Base-by-base conservation (phyloP, 495 filamentous ascomycete species). In the Xylaria longipes region DNA sequence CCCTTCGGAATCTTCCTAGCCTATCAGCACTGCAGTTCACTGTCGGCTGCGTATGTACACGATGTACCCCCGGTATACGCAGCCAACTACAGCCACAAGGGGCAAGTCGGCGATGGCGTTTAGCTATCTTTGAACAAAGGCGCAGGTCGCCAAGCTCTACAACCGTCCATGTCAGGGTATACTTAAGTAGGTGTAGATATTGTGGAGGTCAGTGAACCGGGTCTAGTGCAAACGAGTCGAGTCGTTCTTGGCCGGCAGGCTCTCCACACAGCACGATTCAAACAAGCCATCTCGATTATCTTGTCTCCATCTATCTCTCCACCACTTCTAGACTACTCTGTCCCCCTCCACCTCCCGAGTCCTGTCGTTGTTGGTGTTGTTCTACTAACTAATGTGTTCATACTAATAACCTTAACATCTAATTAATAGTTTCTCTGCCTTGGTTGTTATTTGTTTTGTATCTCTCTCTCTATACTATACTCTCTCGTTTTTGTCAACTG, bases 371-470 rank as follows among this genome's bases (percentile, higher is more conserved):
- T 72, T 67, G 37, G 73, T 75, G 52, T 78, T 73, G 52, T 45
- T 60, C 33, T 60, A 22, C 57, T 54, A 70, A 65, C 58, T 71
- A 57, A 62, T 70, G 68, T 41, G 33, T 61, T 46, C 57, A 70
- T 70, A 52, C 46, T 67, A 62, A 46, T 58, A 31, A 31, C 58
- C 58, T 70, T 74, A 69, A 74, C 68, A 50, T 56, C 72, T 61
- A 76, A 74, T 71, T 75, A 72, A 67, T 72, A 61, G 31, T 68
- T 70, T 75, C 68, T 56, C 65, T 69, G 37, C 58, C 65, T 39
- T 77, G 62, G 72, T 71, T 74, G 72, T 71, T 71, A 72, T 72
- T 57, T 75, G n/a, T 54, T 29, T 65, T 63, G 39, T 61, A 31
- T 52, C 50, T 29, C 17, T n/a, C 11, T 22, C n/a, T 54, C 11